These are phyloP conservation scores for Nicotiana tomentosiformis DNA, from an alignment of 257 asterid genomes.

Conservation along the genomic window DNA sequence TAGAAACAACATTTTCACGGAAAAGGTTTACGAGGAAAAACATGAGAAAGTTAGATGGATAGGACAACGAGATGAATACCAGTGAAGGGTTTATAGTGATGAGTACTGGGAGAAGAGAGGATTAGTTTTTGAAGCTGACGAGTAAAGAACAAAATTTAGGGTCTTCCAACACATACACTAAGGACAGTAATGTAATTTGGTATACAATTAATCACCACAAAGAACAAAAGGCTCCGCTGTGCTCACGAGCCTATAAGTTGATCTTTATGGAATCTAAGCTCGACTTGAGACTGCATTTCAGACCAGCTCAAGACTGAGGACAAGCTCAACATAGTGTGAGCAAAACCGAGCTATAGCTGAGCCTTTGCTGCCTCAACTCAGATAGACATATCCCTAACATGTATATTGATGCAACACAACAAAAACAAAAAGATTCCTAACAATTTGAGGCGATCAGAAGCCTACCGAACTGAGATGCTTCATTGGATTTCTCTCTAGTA, in stretches of 20 bases:
- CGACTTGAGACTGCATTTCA: not conserved
- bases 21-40: not conserved
- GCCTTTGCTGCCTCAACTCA: not conserved
- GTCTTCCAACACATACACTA: not conserved
- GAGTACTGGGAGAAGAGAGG: not conserved
- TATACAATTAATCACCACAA: not conserved
- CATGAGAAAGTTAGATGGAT: not conserved
- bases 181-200: not conserved
- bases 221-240: not conserved
- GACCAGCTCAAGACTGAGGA: not conserved
- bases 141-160: not conserved
- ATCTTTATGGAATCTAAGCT: not conserved
- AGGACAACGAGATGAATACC: not conserved
- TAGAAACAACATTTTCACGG: not conserved
- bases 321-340: slow-evolving; percentile 6
- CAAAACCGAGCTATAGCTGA: slow-evolving; percentile 10
- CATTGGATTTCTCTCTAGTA: not conserved
- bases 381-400: not conserved
- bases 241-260: not conserved
- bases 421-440: not conserved
- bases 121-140: not conserved
- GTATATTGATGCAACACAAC: not conserved
- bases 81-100: not conserved
- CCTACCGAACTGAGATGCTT: slow-evolving; percentile 2
- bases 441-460: not conserved